Conservation (phyloP, 345 rosid species). For the Punica granatum region DNA sequence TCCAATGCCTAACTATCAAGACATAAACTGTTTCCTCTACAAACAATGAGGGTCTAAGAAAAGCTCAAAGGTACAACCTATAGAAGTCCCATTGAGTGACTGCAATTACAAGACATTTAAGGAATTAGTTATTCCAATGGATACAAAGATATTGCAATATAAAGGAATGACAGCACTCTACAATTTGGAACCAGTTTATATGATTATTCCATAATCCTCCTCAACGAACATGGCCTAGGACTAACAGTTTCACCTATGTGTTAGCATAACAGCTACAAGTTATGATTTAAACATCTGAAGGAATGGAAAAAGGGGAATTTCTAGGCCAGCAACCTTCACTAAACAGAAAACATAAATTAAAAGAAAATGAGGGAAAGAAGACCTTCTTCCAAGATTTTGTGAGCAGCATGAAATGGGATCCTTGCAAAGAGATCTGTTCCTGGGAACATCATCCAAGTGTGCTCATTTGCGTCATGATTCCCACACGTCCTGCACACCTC, state of each 20-base stretch:
- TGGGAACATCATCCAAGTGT: conserved; percentile 74
- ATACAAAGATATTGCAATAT: too few species aligned
- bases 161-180: too few species aligned
- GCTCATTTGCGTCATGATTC: conserved; percentile 54
- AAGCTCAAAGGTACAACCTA: too few species aligned
- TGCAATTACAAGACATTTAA: too few species aligned
- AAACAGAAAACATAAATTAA: neutral
- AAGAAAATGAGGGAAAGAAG: conserved; percentile 1
- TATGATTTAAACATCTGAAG: neutral
- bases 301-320: neutral
- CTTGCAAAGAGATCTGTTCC: conserved; percentile 71
- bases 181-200: too few species aligned
- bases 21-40: too few species aligned
- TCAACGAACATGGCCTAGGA: neutral
- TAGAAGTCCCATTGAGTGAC: too few species aligned
- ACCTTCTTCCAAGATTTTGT: conserved; percentile 74
- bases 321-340: neutral
- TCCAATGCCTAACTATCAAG: too few species aligned
- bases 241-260: neutral
- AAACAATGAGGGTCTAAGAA: too few species aligned
- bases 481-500: conserved; percentile 83
- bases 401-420: conserved; percentile 75
- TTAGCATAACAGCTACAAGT: neutral
- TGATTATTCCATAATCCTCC: neutral
- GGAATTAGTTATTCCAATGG: too few species aligned